Percentiles rank a stretch among this genome's conserved stretches.
Evolutionary conservation across 306 rosid genomes (phyloP).

Genomic region (Cicer arietinum): DNA sequence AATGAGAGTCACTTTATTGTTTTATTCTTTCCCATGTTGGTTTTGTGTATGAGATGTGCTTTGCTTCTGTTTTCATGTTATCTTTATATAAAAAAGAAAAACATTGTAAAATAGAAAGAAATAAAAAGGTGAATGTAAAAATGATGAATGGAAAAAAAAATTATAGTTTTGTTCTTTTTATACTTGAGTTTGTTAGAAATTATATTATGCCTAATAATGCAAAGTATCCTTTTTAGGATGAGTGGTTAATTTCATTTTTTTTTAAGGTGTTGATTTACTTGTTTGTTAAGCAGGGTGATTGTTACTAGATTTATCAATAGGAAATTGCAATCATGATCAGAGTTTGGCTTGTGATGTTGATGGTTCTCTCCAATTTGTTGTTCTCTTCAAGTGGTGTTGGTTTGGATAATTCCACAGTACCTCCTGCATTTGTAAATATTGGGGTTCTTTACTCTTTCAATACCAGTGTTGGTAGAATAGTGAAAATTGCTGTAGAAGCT

Average conservation of each 20-base stretch:
- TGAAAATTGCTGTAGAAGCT: constrained; percentile 71
- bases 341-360: constrained; percentile 55
- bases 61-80: constrained; percentile 28
- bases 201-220: constrained; percentile 10
- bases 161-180: background rate
- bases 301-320: constrained; percentile 32
- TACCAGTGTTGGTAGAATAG: constrained; percentile 71
- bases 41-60: constrained; percentile 35
- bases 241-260: constrained; percentile 34
- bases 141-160: background rate
- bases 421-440: constrained; percentile 68
- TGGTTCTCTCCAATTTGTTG: constrained; percentile 53
- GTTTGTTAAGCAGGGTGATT: constrained; percentile 51
- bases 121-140: background rate
- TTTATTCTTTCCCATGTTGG: constrained; percentile 30
- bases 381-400: constrained; percentile 59
- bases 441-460: constrained; percentile 70
- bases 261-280: constrained; percentile 34
- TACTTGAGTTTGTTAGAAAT: constrained; percentile 2
- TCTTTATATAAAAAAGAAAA: background rate
- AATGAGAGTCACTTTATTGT: constrained; percentile 8
- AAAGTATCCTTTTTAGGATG: constrained; percentile 2
- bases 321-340: constrained; percentile 55
- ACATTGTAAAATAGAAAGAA: background rate
- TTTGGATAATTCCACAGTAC: constrained; percentile 57